A percentile compares a stretch with the other conserved stretches of the same genome.
Evolutionary conservation across 805 yeast species (phyloP).

Genomic region (Saccharomyces paradoxus): DNA sequence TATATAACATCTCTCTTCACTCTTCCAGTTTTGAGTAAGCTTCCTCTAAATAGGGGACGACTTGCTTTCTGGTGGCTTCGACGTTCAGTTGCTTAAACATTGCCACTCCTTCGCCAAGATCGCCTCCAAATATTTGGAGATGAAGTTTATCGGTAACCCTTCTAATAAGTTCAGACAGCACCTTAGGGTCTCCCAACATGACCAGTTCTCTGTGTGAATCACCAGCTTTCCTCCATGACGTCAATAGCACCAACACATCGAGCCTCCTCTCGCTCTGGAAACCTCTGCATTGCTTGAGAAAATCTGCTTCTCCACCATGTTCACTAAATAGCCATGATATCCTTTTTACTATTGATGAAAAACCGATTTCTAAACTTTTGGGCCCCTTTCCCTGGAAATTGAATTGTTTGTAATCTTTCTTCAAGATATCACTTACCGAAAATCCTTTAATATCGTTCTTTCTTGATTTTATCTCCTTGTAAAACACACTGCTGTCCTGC

Average conservation of each 20-base stretch:
- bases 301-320: slow-evolving; percentile 23
- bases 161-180: not conserved
- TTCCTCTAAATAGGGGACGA: slow-evolving; percentile 50
- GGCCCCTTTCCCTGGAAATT: slow-evolving; percentile 29
- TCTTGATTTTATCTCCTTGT: slow-evolving; percentile 34
- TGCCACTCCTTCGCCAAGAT: not conserved
- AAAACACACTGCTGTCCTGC: slow-evolving; percentile 21
- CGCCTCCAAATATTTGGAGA: not conserved
- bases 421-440: slow-evolving; percentile 49
- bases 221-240: slow-evolving; percentile 33
- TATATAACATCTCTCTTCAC: not conserved
- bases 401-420: slow-evolving; percentile 82
- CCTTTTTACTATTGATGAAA: slow-evolving; percentile 65
- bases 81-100: slow-evolving; percentile 43
- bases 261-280: slow-evolving; percentile 28
- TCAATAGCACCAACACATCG: slow-evolving; percentile 41
- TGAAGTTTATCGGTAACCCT: not conserved
- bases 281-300: slow-evolving; percentile 18
- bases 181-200: slow-evolving; percentile 9
- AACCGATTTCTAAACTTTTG: slow-evolving; percentile 45
- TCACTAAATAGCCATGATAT: slow-evolving; percentile 42
- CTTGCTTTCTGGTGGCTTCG: slow-evolving; percentile 74
- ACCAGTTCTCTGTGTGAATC: slow-evolving; percentile 40
- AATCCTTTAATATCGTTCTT: slow-evolving; percentile 62
- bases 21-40: slow-evolving; percentile 8